Conservation (phyloP, 2,329 filamentous ascomycete genomes). For the Penicillium rolfsii region DNA sequence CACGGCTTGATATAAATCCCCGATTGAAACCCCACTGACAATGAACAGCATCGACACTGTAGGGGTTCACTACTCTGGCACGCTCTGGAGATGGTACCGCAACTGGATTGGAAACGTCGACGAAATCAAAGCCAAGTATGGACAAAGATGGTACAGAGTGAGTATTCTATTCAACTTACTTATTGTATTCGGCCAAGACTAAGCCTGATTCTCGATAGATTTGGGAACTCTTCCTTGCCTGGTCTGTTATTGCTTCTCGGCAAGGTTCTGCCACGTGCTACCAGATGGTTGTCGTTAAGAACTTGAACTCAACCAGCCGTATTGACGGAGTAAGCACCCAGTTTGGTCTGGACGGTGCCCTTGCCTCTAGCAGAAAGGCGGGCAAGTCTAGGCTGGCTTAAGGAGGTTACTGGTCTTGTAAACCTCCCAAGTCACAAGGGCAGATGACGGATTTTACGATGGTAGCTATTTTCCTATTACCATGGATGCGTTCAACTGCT, state of each 20-base stretch:
- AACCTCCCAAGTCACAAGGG: too few relatives aligned
- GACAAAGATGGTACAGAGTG: conserved; percentile 83
- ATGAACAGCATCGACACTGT: conserved; percentile 69
- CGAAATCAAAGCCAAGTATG: conserved; percentile 85
- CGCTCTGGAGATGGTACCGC: conserved; percentile 89
- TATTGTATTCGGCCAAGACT: not conserved
- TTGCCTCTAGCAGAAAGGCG: conserved; percentile 47
- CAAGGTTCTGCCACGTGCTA: conserved; percentile 77
- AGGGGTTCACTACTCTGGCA: conserved; percentile 88
- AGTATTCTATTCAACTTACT: conserved; percentile 50
- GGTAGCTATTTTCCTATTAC: too few relatives aligned
- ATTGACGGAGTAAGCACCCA: conserved; percentile 69
- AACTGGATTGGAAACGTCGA: conserved; percentile 89
- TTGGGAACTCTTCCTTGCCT: conserved; percentile 81
- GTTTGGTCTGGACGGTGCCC: conserved; percentile 65
- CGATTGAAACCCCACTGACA: not conserved
- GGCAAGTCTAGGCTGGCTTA: conserved; percentile 22
- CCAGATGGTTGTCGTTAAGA: conserved; percentile 78
- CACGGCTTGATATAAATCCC: not conserved
- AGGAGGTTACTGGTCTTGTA: not conserved
- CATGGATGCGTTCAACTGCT: too few relatives aligned
- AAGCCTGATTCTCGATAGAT: conserved; percentile 54
- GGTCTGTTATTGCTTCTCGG: conserved; percentile 73
- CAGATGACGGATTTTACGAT: too few relatives aligned
- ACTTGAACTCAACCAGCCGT: conserved; percentile 75